Percentiles rank a stretch among this genome's conserved stretches.
These are phyloP conservation scores for Daedaleopsis sinensis DNA, from an alignment of 768 basidiomycete genomes.

Conservation along the genomic window DNA sequence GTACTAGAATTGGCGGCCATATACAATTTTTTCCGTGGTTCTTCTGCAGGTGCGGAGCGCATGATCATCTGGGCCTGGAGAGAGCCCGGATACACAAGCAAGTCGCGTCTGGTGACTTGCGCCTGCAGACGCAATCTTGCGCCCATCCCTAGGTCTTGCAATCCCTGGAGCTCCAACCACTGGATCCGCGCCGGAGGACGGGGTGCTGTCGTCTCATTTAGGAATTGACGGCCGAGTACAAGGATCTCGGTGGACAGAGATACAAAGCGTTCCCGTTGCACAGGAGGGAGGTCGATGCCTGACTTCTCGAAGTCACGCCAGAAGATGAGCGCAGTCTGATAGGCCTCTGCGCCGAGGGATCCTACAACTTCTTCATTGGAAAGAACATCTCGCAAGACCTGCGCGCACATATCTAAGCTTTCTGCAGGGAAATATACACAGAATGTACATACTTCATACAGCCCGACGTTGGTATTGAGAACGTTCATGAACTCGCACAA, in stretches of 20 bases:
- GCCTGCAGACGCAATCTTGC: constrained; percentile 74
- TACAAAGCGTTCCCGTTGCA: constrained; percentile 81
- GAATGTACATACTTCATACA: constrained; percentile 76
- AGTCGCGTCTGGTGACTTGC: constrained; percentile 71
- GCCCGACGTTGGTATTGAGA: constrained; percentile 88
- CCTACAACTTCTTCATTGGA: constrained; percentile 67
- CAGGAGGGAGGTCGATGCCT: constrained; percentile 84
- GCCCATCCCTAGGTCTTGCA: constrained; percentile 80
- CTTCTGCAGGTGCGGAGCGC: constrained; percentile 84
- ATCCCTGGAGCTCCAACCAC: constrained; percentile 67
- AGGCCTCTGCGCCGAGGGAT: constrained; percentile 73
- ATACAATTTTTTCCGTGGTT: constrained; percentile 80
- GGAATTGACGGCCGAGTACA: constrained; percentile 83
- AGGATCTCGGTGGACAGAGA: constrained; percentile 89
- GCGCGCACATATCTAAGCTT: constrained; percentile 10
- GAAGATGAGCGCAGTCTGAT: constrained; percentile 89
- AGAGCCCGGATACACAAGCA: constrained; percentile 83
- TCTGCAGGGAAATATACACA: no score
- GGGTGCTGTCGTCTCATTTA: constrained; percentile 64
- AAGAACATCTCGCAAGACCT: constrained; percentile 76
- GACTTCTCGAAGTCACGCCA: constrained; percentile 98
- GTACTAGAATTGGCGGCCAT: constrained; percentile 80
- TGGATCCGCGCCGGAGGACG: constrained; percentile 71
- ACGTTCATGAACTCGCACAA: constrained; percentile 98
- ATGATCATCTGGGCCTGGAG: constrained; percentile 93